phyloP scores from a whole-genome alignment of 2,329 filamentous ascomycete species.

The Claviceps arundinis region DNA sequence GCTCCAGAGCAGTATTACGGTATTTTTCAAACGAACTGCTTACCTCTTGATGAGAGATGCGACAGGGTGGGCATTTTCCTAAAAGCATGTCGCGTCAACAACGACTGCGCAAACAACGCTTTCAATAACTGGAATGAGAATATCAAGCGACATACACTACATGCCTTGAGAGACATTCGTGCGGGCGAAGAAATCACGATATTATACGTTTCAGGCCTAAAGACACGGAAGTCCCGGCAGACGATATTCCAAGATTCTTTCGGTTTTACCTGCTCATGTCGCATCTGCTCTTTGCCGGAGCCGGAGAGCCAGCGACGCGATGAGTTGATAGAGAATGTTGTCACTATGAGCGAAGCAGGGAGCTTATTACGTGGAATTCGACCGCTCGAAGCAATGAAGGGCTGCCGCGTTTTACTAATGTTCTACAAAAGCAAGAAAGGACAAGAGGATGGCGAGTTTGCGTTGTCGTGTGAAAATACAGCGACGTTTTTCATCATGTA shows the following conservation, averaged over 20 bases:
- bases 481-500: neutral
- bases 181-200: neutral
- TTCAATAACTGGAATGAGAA: neutral
- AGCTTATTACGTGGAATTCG: neutral
- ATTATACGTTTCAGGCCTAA: neutral
- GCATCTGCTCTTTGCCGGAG: too few species aligned
- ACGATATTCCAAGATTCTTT: neutral
- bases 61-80: neutral
- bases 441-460: neutral
- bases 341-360: neutral
- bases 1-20: neutral
- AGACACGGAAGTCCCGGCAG: neutral
- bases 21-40: neutral
- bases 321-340: too few species aligned
- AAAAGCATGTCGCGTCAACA: neutral
- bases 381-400: too few species aligned
- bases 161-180: neutral
- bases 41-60: neutral
- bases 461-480: neutral
- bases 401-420: too few species aligned
- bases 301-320: too few species aligned
- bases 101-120: neutral
- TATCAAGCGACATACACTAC: neutral
- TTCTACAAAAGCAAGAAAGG: neutral
- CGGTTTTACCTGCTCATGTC: neutral